Base-by-base conservation (phyloP, 345 rosid genomes). In the Eucalyptus erythrocorys region DNA sequence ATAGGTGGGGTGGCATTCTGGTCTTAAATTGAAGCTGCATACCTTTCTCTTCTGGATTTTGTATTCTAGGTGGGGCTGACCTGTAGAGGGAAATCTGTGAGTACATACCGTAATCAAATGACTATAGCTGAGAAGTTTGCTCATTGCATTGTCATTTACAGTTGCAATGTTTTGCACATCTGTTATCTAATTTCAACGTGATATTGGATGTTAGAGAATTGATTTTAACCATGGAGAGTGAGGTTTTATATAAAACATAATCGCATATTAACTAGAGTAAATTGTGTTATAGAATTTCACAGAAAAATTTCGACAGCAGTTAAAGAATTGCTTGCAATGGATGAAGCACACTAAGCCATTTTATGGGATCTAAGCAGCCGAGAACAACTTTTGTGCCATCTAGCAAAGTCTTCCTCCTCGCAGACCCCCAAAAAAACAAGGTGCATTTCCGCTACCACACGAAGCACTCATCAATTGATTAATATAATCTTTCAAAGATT, bases 1-100 rank as follows among this genome's bases (percentile, higher is more conserved):
- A 97, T 82, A 97, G 94, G 88, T 96, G 98, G 85, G 98, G 98
- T 22, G 99, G 97, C 99, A 96, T 95, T 89, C 96, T 91, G 66
- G 99, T 96, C 91, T 87, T 95, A 90, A 96, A 96, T 89, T 94
- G 97, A 90, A 97, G 98, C 89, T 93, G 98, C 87, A 95, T 90
- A 85, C 87, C 90, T 89, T 90, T 94, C 85, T 93, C 99, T 92
- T 93, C 95, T 21, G 92, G 95, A 47, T 93, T 94, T 91, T 92
- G 95, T 87, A 95, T 89, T 92, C 92, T 93, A 85, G 93, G 95
- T 47, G 95, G 94, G 15, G 95, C 88, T 50, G 94, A 89, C 92
- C 99, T 96, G 93, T 66, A 51, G 49, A 14, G 34, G 82, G 53
- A 53, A 87, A 88, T 84, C n/a, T 87, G 49, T 61, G 40, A 87